phyloP scores from a whole-genome alignment of 441 rosid genomes.

The Corymbia calophylla region DNA sequence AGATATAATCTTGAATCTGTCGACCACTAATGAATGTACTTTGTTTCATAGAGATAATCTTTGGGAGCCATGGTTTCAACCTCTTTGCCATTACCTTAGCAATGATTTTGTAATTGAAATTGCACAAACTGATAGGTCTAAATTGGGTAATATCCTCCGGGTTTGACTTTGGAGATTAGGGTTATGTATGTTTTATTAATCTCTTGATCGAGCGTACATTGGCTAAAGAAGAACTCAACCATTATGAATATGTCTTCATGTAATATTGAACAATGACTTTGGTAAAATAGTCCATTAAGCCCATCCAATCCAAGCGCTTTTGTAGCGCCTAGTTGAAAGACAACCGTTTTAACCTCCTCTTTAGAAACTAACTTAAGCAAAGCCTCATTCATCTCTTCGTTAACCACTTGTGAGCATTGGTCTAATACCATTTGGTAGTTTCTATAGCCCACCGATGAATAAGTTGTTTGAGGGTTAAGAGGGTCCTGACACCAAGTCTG shows the following conservation, averaged over 20 bases:
- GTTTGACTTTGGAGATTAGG: neutral
- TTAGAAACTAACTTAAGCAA: neutral
- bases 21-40: too few relatives aligned
- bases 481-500: neutral
- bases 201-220: rapidly evolving
- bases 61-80: too few relatives aligned
- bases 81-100: neutral
- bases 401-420: neutral
- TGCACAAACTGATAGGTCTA: too few relatives aligned
- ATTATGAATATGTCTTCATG: neutral
- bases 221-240: neutral
- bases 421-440: neutral
- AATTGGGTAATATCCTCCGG: too few relatives aligned
- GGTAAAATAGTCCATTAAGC: neutral
- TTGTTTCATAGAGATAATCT: too few relatives aligned
- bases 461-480: neutral
- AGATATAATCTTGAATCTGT: too few relatives aligned
- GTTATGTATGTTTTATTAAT: neutral
- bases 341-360: too few relatives aligned
- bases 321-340: neutral
- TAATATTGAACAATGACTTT: neutral
- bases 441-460: neutral
- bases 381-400: neutral
- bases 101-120: too few relatives aligned
- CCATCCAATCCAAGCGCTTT: rapidly evolving